phyloP scores from a whole-genome alignment of 768 basidiomycete species.

The Scleroderma citrinum region DNA sequence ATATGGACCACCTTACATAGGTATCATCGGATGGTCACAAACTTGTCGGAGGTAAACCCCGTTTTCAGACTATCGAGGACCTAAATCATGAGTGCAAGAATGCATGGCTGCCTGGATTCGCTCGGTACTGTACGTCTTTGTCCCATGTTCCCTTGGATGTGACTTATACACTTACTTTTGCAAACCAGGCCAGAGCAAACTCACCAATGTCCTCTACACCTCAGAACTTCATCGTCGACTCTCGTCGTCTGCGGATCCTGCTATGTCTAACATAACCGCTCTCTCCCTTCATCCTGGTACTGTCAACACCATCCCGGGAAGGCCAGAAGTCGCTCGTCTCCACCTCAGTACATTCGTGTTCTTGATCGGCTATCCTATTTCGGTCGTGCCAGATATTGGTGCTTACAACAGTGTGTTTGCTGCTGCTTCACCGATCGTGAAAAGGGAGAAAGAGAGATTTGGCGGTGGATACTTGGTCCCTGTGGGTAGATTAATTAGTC shows the following conservation, averaged over 20 bases:
- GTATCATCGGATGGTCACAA: slow-evolving; percentile 28
- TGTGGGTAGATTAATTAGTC: not conserved
- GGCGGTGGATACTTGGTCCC: not conserved
- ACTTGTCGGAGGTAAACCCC: slow-evolving; percentile 12
- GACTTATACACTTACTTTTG: not conserved
- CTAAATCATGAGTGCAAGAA: slow-evolving; percentile 32
- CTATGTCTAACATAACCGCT: slow-evolving; percentile 24
- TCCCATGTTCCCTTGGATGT: not conserved
- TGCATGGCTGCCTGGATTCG: slow-evolving; percentile 9
- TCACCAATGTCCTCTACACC: slow-evolving; percentile 45
- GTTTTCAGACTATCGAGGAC: slow-evolving; percentile 29
- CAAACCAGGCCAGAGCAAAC: slow-evolving; percentile 41
- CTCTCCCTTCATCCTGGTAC: slow-evolving; percentile 27
- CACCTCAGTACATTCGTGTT: slow-evolving; percentile 13
- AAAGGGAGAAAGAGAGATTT: slow-evolving; percentile 9
- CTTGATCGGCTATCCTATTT: slow-evolving; percentile 15
- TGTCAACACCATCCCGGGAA: slow-evolving; percentile 26
- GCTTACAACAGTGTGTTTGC: slow-evolving; percentile 20
- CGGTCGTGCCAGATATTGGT: slow-evolving; percentile 17
- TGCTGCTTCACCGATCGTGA: slow-evolving; percentile 15
- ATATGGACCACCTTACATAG: slow-evolving; percentile 13
- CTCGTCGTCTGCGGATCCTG: slow-evolving; percentile 14
- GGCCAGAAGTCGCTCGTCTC: slow-evolving; percentile 9
- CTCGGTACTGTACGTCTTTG: slow-evolving; percentile 30
- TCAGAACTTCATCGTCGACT: slow-evolving; percentile 45